Percentiles rank a stretch among this genome's conserved stretches.
Evolutionary conservation across 78 protist genomes (phyloP).

Genomic region (Cavenderia fasciculata): DNA sequence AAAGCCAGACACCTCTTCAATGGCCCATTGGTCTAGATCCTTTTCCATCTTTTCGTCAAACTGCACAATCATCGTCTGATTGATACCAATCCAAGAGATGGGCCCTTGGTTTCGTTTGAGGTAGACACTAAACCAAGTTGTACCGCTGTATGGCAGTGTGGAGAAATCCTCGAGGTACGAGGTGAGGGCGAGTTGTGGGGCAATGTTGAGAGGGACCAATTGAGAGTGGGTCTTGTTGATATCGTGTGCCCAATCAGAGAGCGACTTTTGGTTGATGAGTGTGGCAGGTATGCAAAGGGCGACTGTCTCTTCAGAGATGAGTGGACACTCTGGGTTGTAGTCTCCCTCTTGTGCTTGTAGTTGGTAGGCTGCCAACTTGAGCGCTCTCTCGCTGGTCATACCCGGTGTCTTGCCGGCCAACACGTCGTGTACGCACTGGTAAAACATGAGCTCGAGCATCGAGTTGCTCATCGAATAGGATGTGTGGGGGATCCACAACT

Average conservation of each 20-base stretch:
- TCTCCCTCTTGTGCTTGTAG: conserved; percentile 73
- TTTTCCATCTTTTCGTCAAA: conserved; percentile 35
- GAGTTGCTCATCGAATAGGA: conserved; percentile 43
- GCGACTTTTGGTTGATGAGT: conserved; percentile 6
- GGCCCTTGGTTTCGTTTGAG: conserved; percentile 16
- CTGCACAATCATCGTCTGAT: conserved; percentile 31
- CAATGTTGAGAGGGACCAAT: conserved; percentile 1
- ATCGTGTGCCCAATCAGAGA: conserved; percentile 20
- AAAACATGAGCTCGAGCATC: conserved; percentile 62
- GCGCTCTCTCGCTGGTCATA: conserved; percentile 11
- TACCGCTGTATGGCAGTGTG: conserved; percentile 30
- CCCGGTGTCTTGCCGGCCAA: conserved; percentile 50
- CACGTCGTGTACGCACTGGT: conserved; percentile 66
- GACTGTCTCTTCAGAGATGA: conserved; percentile 67
- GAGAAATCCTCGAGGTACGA: conserved; percentile 11
- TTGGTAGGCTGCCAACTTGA: conserved; percentile 45
- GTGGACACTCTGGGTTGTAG: conserved; percentile 24
- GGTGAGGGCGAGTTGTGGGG: conserved; percentile 44
- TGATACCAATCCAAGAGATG: conserved; percentile 46
- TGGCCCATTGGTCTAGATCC: conserved; percentile 32
- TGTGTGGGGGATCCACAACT: conserved; percentile 70
- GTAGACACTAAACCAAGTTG: conserved; percentile 53
- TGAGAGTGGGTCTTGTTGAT: conserved; percentile 39
- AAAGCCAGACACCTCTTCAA: conserved; percentile 68
- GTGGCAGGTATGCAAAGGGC: conserved; percentile 43